Evolutionary conservation across 495 filamentous ascomycete genomes (phyloP), one percentile per base, ranked within the genome.

Genomic region (Penicillium ochrochloron): DNA sequence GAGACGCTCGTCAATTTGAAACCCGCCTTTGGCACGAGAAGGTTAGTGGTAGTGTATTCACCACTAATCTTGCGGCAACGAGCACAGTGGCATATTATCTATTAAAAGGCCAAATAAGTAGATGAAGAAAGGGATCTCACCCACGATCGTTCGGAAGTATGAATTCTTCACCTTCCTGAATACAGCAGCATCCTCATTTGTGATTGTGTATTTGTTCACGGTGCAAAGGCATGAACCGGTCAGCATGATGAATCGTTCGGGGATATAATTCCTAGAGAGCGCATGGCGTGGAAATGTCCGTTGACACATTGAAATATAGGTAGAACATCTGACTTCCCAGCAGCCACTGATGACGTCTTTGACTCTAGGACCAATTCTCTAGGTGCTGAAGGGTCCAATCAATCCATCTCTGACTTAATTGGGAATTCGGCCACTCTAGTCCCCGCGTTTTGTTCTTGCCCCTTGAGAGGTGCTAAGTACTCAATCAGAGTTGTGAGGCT

Each of bases 31-130:
- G 41, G 41, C 5, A 60, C 5, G 17, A 60, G 19, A 25, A 60
- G 42, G 57, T 60, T 60, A 9, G 57, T 60, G 7, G 25, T 60
- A 19, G 14, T 48, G 17, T 48, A 51, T 51, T 17, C 57, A 9
- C 57, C 57, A 31, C 42, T 35, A 27, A 60, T 35, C 44, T 50
- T 60, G 31, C 57, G 57, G 44, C 57, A 60, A 27, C 57, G 57
- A 35, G 57, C 41, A 60, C 57, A 60, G 31, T 50, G 14, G 27
- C 57, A 60, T 60, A 15, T 51, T 60, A 60, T 60, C 57, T 60
- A 51, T 7, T 12, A 14, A 9, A 23, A 21, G 35, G 52, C 3
- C 29, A 21, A 37, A 25, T 35, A 5, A 35, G 1, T 37, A 55
- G 31, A 12, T n/a, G 25, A 55, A 19, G 53, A 14, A 10, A 37